Evolutionary conservation across 2,329 filamentous ascomycete genomes (phyloP), one percentile per base, ranked within the genome.

Genomic region (Arachnomyces sp.): DNA sequence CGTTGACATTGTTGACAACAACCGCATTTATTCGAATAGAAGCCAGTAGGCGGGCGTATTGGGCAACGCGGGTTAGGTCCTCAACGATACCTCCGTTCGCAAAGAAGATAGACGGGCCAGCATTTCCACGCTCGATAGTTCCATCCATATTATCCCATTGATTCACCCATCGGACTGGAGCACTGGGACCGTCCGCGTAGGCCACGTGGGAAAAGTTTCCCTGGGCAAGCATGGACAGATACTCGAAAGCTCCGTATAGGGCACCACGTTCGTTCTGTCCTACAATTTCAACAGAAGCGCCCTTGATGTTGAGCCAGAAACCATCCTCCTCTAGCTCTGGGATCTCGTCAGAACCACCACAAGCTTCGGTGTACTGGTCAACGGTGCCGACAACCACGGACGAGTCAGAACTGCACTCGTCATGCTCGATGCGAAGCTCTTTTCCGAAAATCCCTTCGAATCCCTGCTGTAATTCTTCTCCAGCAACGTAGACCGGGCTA

Each of bases 61-160:
- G 66, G 4, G 67, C 61, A 0, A 73, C 76, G 0, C 80, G 74
- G 1, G 73, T 76, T 13, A 81, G 64, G 45, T 84, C 73, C 3
- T 73, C 62, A n/a, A 73, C 60, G 5, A 81, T 66, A 6, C 38
- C 42, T 36, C 74, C 77, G 38, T 77, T 61, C 34, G 66, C 60
- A 59, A 84, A 85, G 61, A 84, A 85, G 40, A 84, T 81, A 1
- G 80, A 84, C 0, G 68, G 61, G 0, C 82, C 81, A 3, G 70
- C 81, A 49, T 81, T 85, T 13, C 81, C 81, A 39, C 81, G 67
- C 55, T 84, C 81, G 33, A 85, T 77, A 31, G 70, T 77, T 9
- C 80, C 63, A 43, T 81, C 73, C 55, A 84, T 64, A 48, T 85
- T 84, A 54, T 85, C 79, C 81, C 81, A 85, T 48, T 85, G 74